phyloP scores from a whole-genome alignment of 148 eudicot species.

The Chenopodium formosanum region DNA sequence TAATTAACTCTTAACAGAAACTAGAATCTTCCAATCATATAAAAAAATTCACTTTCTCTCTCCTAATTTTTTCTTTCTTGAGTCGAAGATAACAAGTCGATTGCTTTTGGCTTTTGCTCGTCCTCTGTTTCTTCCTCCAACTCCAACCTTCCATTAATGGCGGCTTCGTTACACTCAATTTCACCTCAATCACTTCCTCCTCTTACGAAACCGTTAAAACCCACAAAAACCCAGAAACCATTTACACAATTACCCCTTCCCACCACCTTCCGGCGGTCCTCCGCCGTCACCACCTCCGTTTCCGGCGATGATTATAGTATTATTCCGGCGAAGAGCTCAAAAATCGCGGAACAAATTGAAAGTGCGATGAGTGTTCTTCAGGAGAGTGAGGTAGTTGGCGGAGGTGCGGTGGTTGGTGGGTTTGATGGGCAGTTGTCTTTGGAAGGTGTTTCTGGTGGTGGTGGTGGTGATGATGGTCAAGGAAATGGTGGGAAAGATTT shows the following conservation, averaged over 20 bases:
- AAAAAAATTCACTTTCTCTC: background rate
- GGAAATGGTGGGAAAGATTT: constrained; percentile 30
- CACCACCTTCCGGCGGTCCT: constrained; percentile 7
- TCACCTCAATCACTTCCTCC: constrained; percentile 12
- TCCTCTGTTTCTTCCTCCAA: constrained; percentile 18
- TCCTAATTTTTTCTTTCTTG: background rate
- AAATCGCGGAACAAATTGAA: constrained; percentile 27
- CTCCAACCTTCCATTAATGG: constrained; percentile 20
- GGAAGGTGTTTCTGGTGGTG: constrained; percentile 49
- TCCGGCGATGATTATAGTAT: constrained; percentile 41
- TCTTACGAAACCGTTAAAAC: constrained; percentile 18
- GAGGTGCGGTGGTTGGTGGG: constrained; percentile 48
- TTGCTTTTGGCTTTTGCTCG: constrained; percentile 3
- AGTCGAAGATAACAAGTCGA: constrained; percentile 33
- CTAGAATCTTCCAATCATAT: background rate
- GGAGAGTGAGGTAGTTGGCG: too few relatives aligned
- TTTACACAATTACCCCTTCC: background rate
- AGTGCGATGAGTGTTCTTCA: too few relatives aligned
- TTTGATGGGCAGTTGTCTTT: constrained; percentile 63
- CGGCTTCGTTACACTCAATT: constrained; percentile 30
- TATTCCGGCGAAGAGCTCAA: constrained; percentile 45
- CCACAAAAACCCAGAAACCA: constrained; percentile 14
- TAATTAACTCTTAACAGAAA: too few relatives aligned
- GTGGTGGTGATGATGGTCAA: constrained; percentile 21
- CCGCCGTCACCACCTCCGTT: constrained; percentile 29